A percentile compares a stretch with the other conserved stretches of the same genome.
These are phyloP conservation scores for Yamadazyma membranifaciens DNA, from an alignment of 1,139 yeast genomes.

Conservation along the genomic window DNA sequence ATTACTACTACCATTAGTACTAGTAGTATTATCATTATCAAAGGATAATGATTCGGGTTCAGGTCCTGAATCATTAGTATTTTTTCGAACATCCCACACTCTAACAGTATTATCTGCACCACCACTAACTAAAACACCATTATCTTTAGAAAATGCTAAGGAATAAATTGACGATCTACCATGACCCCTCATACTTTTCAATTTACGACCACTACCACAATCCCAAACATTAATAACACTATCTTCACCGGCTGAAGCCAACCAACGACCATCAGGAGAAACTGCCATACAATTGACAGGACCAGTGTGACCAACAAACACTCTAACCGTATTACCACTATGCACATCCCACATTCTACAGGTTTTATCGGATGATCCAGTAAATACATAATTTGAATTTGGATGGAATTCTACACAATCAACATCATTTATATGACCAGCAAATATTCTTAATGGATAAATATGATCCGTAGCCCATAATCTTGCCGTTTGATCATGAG, in stretches of 20 bases:
- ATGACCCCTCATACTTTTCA: constrained; percentile 87
- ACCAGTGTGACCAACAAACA: constrained; percentile 93
- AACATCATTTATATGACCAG: constrained; percentile 96
- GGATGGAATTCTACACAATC: constrained; percentile 97
- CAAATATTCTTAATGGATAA: constrained; percentile 91
- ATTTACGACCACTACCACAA: constrained; percentile 82
- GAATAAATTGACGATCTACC: constrained; percentile 87
- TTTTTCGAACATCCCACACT: constrained; percentile 92
- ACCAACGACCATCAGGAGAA: constrained; percentile 96
- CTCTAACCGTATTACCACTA: constrained; percentile 84
- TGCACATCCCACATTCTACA: constrained; percentile 98
- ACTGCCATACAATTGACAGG: constrained; percentile 84
- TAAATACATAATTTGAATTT: constrained; percentile 87
- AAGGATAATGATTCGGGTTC: constrained; percentile 69
- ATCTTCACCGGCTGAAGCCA: constrained; percentile 95
- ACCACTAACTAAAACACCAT: constrained; percentile 84
- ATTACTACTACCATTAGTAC: too few relatives aligned
- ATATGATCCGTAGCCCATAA: constrained; percentile 98
- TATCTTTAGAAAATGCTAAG: constrained; percentile 81
- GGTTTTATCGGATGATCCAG: constrained; percentile 94
- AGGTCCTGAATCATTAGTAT: constrained; percentile 77
- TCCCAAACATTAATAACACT: constrained; percentile 91
- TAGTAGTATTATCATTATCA: constrained; percentile 13
- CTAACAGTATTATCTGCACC: constrained; percentile 93
- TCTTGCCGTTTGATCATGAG: constrained; percentile 96